Evolutionary conservation across 1,284 basidiomycete genomes (phyloP).

Genomic region (Cutaneotrichosporon cyanovorans): DNA sequence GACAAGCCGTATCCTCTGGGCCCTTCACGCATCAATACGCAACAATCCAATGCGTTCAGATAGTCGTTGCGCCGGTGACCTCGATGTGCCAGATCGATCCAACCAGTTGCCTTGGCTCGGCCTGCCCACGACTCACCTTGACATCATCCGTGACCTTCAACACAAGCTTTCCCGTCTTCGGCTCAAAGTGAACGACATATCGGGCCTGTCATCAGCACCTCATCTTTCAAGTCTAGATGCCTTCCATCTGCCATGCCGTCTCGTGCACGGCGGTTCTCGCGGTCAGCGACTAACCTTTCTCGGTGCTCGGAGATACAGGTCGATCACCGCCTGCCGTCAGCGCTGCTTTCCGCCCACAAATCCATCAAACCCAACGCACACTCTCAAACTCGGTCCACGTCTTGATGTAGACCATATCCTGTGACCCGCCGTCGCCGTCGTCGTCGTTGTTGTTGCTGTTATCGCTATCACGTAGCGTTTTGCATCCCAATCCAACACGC

Average conservation of each 20-base stretch:
- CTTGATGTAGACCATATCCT: constrained; percentile 43
- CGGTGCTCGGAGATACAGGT: constrained; percentile 68
- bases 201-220: constrained; percentile 54
- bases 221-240: no score
- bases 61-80: no score
- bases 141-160: constrained; percentile 84
- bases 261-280: no score
- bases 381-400: constrained; percentile 46
- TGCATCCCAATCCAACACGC: no score
- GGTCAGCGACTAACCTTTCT: constrained; percentile 56
- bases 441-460: background rate
- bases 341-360: background rate
- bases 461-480: no score
- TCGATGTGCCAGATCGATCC: no score
- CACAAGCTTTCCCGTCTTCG: constrained; percentile 71
- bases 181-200: constrained; percentile 80
- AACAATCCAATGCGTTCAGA: no score
- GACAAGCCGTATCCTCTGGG: no score
- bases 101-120: no score
- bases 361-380: constrained; percentile 19
- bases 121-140: constrained; percentile 62
- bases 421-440: background rate
- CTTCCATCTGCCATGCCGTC: background rate
- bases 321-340: constrained; percentile 60
- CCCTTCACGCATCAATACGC: no score